A percentile compares a stretch with the other conserved stretches of the same genome.
Evolutionary conservation across 1,284 basidiomycete genomes (phyloP).

Genomic region (Quambalaria eucalypti): DNA sequence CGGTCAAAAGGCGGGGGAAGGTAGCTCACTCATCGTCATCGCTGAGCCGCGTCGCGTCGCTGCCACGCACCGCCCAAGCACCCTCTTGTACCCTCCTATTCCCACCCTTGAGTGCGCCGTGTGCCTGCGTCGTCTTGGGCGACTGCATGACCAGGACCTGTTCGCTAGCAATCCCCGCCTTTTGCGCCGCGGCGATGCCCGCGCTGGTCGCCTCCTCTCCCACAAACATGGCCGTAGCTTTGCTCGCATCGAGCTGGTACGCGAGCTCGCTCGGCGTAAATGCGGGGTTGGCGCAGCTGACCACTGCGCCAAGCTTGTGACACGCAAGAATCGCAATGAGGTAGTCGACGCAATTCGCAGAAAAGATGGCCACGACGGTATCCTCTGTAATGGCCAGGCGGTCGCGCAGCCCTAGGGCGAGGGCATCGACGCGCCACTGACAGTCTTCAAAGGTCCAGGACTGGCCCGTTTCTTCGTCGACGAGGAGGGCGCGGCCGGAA

Average conservation of each 20-base stretch:
- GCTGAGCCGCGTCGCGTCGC: too few relatives aligned
- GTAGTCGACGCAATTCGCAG: conserved; percentile 54
- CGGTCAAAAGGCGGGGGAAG: too few relatives aligned
- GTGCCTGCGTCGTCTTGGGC: conserved; percentile 5
- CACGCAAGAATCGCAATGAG: conserved; percentile 64
- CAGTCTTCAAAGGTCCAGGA: conserved; percentile 24
- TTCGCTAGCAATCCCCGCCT: conserved; percentile 54
- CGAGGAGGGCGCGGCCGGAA: conserved; percentile 21
- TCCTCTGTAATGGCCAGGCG: conserved; percentile 5
- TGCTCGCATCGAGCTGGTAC: conserved; percentile 50
- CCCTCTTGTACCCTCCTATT: conserved; percentile 23
- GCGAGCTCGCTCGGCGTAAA: conserved; percentile 60
- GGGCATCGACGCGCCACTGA: conserved; percentile 19
- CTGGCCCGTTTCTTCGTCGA: conserved; percentile 30
- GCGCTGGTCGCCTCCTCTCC: conserved; percentile 54
- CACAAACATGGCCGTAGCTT: conserved; percentile 56
- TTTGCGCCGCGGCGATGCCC: conserved; percentile 54
- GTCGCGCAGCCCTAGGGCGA: conserved; percentile 13
- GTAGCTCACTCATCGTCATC: background rate
- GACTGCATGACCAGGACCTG: conserved; percentile 22
- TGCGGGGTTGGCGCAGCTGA: conserved; percentile 65
- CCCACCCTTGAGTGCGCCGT: conserved; percentile 11
- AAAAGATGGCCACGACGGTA: conserved; percentile 21
- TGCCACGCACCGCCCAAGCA: conserved; percentile 18
- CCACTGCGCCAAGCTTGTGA: conserved; percentile 62